Evolutionary conservation across 495 filamentous ascomycete species (phyloP), one percentile per base, ranked within the genome.

Genomic region (Thermothielavioides terrestris): DNA sequence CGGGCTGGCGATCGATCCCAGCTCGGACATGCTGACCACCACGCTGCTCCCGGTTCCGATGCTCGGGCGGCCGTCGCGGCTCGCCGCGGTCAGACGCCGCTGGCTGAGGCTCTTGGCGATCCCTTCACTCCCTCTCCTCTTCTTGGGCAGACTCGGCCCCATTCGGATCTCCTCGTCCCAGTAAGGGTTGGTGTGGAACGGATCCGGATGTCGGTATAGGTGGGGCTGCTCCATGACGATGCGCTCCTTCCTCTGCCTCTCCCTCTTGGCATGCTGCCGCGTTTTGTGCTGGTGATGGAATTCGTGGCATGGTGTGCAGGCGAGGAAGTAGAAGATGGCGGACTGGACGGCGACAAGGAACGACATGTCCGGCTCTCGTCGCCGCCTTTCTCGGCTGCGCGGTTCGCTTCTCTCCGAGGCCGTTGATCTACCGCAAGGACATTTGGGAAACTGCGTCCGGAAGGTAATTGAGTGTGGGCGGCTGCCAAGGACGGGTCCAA

Each of bases 111-210:
- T 77, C 58, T 76, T 76, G 52, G 69, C 72, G 15, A 47, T 15
- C 21, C 32, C 38, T 20, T 57, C 56, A 42, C 69, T 68, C 22
- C 73, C 72, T 37, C 70, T 76, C 43, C 77, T 75, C 54, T 82
- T 78, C 59, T 79, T 79, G 25, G 82, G 77, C 30, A 87, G 77
- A 1, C 80, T 80, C 6, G 89, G 89, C 0, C 89, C 89, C 64
- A 89, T 68, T 37, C 69, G 68, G 43, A 94, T 89, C 67, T 95
- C 89, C 54, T 91, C 86, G 7, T 67, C 66, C 89, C 89, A 95
- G 65, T 85, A 86, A 38, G 80, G 80, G 57, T 95, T 95, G 25
- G 87, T 92, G 42, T 78, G 79, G 63, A 85, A 89, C 5, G 89
- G 83, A 22, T 81, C 79, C 2, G 89, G 88, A 56, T 95, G 89